Conservation (phyloP, 768 basidiomycete species). For the Dentipellis sp. region DNA sequence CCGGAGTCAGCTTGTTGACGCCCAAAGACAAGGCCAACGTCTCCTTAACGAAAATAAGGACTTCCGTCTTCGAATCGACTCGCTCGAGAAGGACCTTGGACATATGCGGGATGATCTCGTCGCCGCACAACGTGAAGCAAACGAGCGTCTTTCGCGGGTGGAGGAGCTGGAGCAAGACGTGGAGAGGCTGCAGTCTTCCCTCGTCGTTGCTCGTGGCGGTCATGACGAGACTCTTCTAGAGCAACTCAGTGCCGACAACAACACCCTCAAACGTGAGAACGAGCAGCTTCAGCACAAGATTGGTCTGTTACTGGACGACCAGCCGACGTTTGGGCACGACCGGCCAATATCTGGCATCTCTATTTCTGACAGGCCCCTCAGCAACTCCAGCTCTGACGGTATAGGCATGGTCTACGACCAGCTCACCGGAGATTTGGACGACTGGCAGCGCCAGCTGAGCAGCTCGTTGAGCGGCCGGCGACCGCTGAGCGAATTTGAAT, state of each 20-base stretch:
- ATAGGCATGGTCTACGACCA: constrained; percentile 56
- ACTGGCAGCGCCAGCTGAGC: constrained; percentile 79
- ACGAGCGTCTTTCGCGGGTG: constrained; percentile 65
- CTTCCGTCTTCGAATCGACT: constrained; percentile 60
- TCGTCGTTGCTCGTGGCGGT: constrained; percentile 66
- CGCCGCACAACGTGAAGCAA: constrained; percentile 67
- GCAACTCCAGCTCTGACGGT: constrained; percentile 75
- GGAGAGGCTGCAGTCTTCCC: constrained; percentile 61
- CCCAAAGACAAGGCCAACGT: constrained; percentile 68
- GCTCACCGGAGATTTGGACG: constrained; percentile 54
- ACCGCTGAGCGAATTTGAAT: constrained; percentile 65
- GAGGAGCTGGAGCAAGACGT: constrained; percentile 79
- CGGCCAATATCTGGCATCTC: constrained; percentile 50
- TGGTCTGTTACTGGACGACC: constrained; percentile 77
- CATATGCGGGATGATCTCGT: constrained; percentile 60
- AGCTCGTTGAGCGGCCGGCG: constrained; percentile 70
- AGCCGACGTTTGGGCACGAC: constrained; percentile 56
- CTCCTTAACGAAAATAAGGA: constrained; percentile 71
- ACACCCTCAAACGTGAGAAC: constrained; percentile 72
- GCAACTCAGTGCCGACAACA: constrained; percentile 77
- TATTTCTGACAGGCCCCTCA: constrained; percentile 46
- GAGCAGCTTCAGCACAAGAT: constrained; percentile 90
- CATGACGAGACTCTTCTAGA: constrained; percentile 72
- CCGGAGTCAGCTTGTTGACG: constrained; percentile 65
- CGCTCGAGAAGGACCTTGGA: constrained; percentile 68